These are phyloP conservation scores for Mycosphaerelloides madeirae DNA, from an alignment of 2,329 filamentous ascomycete genomes.

Conservation along the genomic window DNA sequence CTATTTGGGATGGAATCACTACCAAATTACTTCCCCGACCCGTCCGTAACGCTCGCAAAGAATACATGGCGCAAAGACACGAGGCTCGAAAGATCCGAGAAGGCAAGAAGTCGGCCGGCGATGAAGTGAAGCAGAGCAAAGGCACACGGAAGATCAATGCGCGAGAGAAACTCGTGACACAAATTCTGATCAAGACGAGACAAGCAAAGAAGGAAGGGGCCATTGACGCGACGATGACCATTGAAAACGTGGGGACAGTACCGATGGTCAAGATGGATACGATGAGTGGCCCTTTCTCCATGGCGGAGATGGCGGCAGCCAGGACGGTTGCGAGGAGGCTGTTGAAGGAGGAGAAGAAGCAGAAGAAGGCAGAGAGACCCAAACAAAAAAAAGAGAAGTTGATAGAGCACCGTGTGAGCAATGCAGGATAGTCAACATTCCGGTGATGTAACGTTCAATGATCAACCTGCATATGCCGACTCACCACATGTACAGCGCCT, in stretches of 20 bases:
- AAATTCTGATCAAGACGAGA: constrained; percentile 12
- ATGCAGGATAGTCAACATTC: no score
- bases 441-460: no score
- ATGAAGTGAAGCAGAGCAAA: constrained; percentile 4
- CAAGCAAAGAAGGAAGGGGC: constrained; percentile 3
- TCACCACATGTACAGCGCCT: no score
- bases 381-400: not conserved
- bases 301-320: constrained; percentile 14
- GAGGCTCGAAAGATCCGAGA: constrained; percentile 6
- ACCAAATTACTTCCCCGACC: constrained; percentile 16
- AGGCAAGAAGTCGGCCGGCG: not conserved
- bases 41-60: constrained; percentile 18
- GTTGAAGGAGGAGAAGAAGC: constrained; percentile 16
- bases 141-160: constrained; percentile 9
- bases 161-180: constrained; percentile 6
- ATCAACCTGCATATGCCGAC: no score
- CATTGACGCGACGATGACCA: not conserved
- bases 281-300: constrained; percentile 6
- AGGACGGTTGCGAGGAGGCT: constrained; percentile 15
- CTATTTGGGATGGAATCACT: constrained; percentile 18
- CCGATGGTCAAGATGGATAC: constrained; percentile 10
- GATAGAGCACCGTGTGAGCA: no score
- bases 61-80: constrained; percentile 16
- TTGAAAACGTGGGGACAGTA: constrained; percentile 11
- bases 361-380: constrained; percentile 2